Conservation (phyloP, 2,329 filamentous ascomycete genomes). For the Xylaria digitata region DNA sequence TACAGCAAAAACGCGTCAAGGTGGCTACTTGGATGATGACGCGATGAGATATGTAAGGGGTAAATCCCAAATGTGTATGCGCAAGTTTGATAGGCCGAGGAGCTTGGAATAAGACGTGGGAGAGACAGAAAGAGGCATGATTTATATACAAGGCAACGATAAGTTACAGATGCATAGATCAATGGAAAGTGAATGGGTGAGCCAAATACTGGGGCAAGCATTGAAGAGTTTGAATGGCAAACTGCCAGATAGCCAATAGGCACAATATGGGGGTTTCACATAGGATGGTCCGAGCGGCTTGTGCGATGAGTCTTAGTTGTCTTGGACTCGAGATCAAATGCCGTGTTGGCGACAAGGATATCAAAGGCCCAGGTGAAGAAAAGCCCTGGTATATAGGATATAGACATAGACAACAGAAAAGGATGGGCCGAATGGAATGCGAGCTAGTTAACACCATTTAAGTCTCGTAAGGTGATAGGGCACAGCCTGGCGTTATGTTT, state of each 20-base stretch:
- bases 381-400: background rate
- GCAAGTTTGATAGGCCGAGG: background rate
- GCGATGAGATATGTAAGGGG: background rate
- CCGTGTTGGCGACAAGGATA: background rate
- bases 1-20: too few relatives aligned
- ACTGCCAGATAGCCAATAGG: constrained; percentile 10
- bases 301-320: constrained; percentile 13
- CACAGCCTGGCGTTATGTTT: constrained; percentile 7
- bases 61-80: background rate
- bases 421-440: background rate
- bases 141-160: constrained; percentile 2
- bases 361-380: background rate
- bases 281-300: constrained; percentile 24
- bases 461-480: background rate
- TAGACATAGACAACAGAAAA: background rate
- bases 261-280: background rate
- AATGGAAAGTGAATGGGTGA: background rate
- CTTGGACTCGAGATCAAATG: constrained; percentile 6
- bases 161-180: background rate
- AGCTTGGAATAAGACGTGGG: background rate
- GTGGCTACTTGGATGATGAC: background rate
- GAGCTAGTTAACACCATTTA: background rate
- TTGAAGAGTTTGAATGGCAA: constrained; percentile 19
- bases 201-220: constrained; percentile 1
- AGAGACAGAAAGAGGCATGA: background rate